phyloP scores from a whole-genome alignment of 345 rosid species.

The Aquilaria malaccensis region DNA sequence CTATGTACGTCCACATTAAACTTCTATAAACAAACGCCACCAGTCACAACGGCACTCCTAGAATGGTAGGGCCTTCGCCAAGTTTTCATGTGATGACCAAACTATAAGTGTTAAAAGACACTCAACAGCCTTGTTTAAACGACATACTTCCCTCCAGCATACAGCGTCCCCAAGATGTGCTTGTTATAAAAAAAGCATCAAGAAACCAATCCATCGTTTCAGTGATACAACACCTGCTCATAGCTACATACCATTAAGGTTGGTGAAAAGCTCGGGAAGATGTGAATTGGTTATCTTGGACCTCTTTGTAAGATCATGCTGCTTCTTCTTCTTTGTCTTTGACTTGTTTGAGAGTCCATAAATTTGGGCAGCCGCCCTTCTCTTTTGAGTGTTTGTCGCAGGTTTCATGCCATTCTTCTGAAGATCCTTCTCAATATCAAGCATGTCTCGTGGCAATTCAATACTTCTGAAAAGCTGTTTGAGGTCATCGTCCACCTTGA shows the following conservation, averaged over 20 bases:
- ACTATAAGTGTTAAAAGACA: no score
- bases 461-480: slow-evolving; percentile 51
- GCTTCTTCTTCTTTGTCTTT: slow-evolving; percentile 66
- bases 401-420: slow-evolving; percentile 75
- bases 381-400: slow-evolving; percentile 61
- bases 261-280: slow-evolving; percentile 67
- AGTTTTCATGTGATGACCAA: no score
- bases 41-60: no score
- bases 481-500: slow-evolving; percentile 61
- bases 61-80: no score
- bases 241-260: slow-evolving; percentile 10
- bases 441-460: slow-evolving; percentile 67
- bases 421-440: slow-evolving; percentile 74
- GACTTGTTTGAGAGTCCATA: slow-evolving; percentile 50
- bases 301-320: slow-evolving; percentile 63
- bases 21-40: no score
- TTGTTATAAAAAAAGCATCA: no score
- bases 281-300: slow-evolving; percentile 76
- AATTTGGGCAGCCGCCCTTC: slow-evolving; percentile 69
- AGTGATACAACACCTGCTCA: no score
- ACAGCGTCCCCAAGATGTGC: no score
- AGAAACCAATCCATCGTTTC: no score
- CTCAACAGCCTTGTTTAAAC: no score
- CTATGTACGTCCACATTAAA: no score
- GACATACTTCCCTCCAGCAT: no score